A percentile compares a stretch with the other conserved stretches of the same genome.
Evolutionary conservation across 2,329 filamentous ascomycete species (phyloP).

Genomic region (Hypoxylon sp.): DNA sequence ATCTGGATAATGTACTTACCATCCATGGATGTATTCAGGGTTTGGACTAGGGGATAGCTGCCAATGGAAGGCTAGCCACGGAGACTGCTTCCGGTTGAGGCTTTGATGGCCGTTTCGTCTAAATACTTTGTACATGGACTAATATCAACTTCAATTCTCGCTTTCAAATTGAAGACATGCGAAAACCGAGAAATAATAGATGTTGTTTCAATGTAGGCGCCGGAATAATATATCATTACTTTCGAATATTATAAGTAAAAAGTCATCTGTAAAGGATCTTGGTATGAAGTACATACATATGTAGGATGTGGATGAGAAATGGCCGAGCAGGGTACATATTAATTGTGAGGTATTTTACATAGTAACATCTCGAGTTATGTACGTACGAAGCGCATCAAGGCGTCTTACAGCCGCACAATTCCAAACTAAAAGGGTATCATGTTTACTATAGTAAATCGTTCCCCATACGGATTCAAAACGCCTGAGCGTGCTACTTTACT

Average conservation of each 20-base stretch:
- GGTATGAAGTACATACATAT: not conserved
- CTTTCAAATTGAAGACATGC: conserved; percentile 13
- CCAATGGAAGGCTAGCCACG: conserved; percentile 32
- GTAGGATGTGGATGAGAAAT: not conserved
- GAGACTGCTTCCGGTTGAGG: conserved; percentile 38
- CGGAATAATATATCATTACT: not conserved
- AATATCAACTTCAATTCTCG: conserved; percentile 7
- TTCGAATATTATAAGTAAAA: conserved; percentile 1
- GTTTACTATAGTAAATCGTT: conserved; percentile 8
- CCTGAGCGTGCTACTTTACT: conserved; percentile 4
- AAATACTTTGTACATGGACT: conserved; percentile 12
- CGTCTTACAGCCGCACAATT: conserved; percentile 17
- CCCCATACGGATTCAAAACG: conserved; percentile 6
- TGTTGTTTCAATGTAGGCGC: conserved; percentile 4
- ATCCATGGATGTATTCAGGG: not conserved
- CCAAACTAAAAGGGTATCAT: conserved; percentile 35
- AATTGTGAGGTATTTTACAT: not conserved
- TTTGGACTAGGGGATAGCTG: conserved; percentile 5
- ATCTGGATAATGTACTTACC: conserved; percentile 21
- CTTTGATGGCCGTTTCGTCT: conserved; percentile 39
- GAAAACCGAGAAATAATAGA: not conserved
- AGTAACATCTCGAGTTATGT: conserved; percentile 1
- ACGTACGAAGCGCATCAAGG: conserved; percentile 15
- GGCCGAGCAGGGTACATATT: not conserved
- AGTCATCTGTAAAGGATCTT: not conserved